Conservation (phyloP, 2,329 filamentous ascomycete species). For the Nothophoma quercina region DNA sequence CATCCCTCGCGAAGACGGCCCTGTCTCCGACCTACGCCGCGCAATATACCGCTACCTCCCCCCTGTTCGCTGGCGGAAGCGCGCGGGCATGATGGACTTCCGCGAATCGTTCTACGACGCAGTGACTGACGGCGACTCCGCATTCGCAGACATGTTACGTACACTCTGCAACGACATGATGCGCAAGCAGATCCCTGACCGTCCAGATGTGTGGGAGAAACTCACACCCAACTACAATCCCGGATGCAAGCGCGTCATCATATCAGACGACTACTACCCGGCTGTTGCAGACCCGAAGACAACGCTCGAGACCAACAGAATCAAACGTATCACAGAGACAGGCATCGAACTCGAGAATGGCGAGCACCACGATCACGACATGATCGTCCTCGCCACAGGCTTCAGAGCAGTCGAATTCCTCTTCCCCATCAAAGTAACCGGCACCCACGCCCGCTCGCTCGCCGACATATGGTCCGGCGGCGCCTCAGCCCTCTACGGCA, state of each 20-base stretch:
- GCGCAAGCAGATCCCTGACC: conserved; percentile 56
- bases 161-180: conserved; percentile 50
- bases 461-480: conserved; percentile 63
- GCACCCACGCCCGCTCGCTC: conserved; percentile 53
- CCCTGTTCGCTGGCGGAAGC: conserved; percentile 58
- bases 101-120: conserved; percentile 59
- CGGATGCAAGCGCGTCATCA: conserved; percentile 64
- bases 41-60: conserved; percentile 60
- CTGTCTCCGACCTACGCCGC: conserved; percentile 54
- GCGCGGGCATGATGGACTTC: conserved; percentile 63
- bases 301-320: conserved; percentile 59
- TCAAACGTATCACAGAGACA: conserved; percentile 55
- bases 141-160: conserved; percentile 53
- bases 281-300: conserved; percentile 59
- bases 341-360: conserved; percentile 57
- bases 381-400: conserved; percentile 66
- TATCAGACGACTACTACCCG: conserved; percentile 64
- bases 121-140: conserved; percentile 53
- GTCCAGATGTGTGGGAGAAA: conserved; percentile 60
- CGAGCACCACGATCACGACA: conserved; percentile 58
- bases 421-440: conserved; percentile 63
- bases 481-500: conserved; percentile 60
- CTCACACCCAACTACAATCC: conserved; percentile 62
- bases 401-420: conserved; percentile 68
- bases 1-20: conserved; percentile 60